Percentiles rank a stretch among this genome's conserved stretches.
Evolutionary conservation across 2,329 filamentous ascomycete genomes (phyloP).

Genomic region (Phoma sp.): DNA sequence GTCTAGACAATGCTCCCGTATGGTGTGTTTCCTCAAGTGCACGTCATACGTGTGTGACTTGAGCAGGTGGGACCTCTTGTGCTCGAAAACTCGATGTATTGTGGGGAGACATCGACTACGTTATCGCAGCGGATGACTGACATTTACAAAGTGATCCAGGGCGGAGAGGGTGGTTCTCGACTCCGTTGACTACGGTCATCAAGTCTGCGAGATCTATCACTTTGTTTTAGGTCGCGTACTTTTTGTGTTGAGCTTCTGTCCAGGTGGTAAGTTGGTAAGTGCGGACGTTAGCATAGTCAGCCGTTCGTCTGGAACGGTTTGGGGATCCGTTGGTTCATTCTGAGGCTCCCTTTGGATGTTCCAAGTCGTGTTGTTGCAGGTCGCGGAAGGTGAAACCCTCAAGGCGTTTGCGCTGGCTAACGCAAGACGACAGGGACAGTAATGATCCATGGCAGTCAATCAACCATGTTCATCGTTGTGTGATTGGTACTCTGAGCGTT

Average conservation of each 20-base stretch:
- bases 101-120: not conserved
- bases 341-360: conserved; percentile 5
- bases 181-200: not conserved
- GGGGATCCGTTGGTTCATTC: conserved; percentile 11
- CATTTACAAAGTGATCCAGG: not conserved
- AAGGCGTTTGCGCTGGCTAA: conserved; percentile 25
- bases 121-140: not conserved
- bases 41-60: no score
- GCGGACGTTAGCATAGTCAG: not conserved
- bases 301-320: conserved; percentile 17
- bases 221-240: not conserved
- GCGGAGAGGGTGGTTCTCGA: not conserved
- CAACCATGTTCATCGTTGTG: conserved; percentile 14
- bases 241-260: not conserved
- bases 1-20: not conserved
- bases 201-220: not conserved
- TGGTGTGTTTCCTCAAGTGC: not conserved
- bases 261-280: not conserved
- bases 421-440: not conserved
- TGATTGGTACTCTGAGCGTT: not conserved
- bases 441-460: conserved; percentile 21
- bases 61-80: not conserved
- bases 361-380: conserved; percentile 7
- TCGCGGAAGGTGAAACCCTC: conserved; percentile 24
- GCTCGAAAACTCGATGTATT: not conserved